These are phyloP conservation scores for Aspergillus fructus DNA, from an alignment of 2,329 filamentous ascomycete genomes.

Conservation along the genomic window DNA sequence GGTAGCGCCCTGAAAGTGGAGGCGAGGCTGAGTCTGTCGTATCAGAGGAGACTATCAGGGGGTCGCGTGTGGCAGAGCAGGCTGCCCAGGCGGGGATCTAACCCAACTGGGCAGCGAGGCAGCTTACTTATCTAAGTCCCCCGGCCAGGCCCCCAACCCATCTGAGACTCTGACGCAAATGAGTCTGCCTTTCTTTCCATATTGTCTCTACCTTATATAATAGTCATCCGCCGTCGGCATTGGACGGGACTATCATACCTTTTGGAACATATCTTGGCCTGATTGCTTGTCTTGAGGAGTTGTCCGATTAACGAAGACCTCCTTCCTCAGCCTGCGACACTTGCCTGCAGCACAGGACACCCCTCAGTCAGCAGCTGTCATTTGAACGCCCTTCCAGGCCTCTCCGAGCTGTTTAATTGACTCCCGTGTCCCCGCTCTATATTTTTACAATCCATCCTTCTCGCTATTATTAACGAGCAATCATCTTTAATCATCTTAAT, in stretches of 20 bases:
- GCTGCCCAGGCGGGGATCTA: too few relatives aligned
- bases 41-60: too few relatives aligned
- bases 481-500: constrained; percentile 3
- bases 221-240: not conserved
- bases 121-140: not conserved
- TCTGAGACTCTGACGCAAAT: too few relatives aligned
- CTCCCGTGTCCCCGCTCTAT: not conserved
- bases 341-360: not conserved
- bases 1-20: too few relatives aligned
- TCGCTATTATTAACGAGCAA: not conserved
- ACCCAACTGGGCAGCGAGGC: not conserved
- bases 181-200: too few relatives aligned
- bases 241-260: not conserved
- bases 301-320: not conserved
- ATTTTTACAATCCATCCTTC: not conserved
- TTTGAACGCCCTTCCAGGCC: not conserved
- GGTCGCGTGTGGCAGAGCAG: too few relatives aligned
- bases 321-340: not conserved
- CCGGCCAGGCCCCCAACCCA: too few relatives aligned
- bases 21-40: too few relatives aligned
- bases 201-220: too few relatives aligned
- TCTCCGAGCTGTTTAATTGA: not conserved
- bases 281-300: not conserved
- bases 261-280: not conserved
- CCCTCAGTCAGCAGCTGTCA: not conserved